These are phyloP conservation scores for Sporodiniella umbellata DNA, from an alignment of 371 early-diverging fungal species.

Conservation along the genomic window DNA sequence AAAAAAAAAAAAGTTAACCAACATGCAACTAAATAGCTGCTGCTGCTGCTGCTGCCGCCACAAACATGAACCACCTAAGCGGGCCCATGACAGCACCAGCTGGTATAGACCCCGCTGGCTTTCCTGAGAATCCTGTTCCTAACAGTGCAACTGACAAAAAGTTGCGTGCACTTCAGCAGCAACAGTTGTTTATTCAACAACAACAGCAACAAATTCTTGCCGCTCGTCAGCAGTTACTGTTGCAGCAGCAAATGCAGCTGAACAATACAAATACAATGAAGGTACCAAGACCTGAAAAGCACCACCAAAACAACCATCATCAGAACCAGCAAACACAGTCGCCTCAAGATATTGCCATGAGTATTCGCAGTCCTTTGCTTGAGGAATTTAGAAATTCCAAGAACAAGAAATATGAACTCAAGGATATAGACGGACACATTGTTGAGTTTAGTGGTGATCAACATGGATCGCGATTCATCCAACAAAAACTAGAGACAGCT, in stretches of 20 bases:
- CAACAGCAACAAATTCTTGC: constrained; percentile 54
- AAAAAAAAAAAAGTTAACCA: background rate
- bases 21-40: constrained; percentile 16
- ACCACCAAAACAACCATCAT: constrained; percentile 9
- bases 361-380: constrained; percentile 76
- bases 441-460: constrained; percentile 99
- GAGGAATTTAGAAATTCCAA: constrained; percentile 96
- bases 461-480: constrained; percentile 99
- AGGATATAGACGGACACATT: constrained; percentile 91
- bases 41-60: constrained; percentile 16
- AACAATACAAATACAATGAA: background rate
- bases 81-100: constrained; percentile 34
- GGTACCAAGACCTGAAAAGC: background rate
- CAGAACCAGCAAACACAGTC: constrained; percentile 3
- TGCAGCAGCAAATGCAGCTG: constrained; percentile 23
- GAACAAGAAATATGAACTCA: constrained; percentile 89
- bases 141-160: constrained; percentile 40
- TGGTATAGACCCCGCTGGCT: constrained; percentile 6
- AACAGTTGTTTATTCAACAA: constrained; percentile 50
- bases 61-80: constrained; percentile 22
- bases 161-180: constrained; percentile 51
- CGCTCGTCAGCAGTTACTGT: constrained; percentile 45
- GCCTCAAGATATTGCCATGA: constrained; percentile 37
- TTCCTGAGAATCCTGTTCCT: constrained; percentile 19
- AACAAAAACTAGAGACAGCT: constrained; percentile 96